Conservation (phyloP, 2,329 filamentous ascomycete genomes). For the Stemphylium vesicarium region DNA sequence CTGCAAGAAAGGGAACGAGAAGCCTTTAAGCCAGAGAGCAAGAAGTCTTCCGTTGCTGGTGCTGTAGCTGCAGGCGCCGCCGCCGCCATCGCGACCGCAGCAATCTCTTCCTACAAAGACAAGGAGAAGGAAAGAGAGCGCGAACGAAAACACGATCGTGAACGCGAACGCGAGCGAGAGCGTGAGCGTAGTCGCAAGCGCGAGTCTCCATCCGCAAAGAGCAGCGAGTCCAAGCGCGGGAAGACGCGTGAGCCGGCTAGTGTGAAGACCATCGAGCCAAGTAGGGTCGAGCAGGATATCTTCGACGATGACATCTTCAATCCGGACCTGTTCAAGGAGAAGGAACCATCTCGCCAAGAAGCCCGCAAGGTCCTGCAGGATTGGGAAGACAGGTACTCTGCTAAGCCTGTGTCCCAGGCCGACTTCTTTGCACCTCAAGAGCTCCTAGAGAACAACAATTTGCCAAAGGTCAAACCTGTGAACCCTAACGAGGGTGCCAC, state of each 20-base stretch:
- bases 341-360: slow-evolving; percentile 36
- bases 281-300: slow-evolving; percentile 42
- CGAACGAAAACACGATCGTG: slow-evolving; percentile 14
- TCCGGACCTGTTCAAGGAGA: slow-evolving; percentile 54
- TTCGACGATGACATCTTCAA: slow-evolving; percentile 56
- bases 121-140: slow-evolving; percentile 23
- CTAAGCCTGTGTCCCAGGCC: slow-evolving; percentile 49
- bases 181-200: slow-evolving; percentile 26
- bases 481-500: slow-evolving; percentile 54
- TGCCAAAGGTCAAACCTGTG: slow-evolving; percentile 42
- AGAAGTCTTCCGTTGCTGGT: slow-evolving; percentile 48
- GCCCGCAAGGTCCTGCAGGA: slow-evolving; percentile 53
- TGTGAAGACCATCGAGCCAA: slow-evolving; percentile 47
- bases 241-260: slow-evolving; percentile 37
- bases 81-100: slow-evolving; percentile 39
- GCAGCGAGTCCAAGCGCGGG: slow-evolving; percentile 23
- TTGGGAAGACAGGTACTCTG: slow-evolving; percentile 51
- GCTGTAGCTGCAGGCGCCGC: slow-evolving; percentile 44
- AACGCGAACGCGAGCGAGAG: slow-evolving; percentile 9
- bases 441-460: slow-evolving; percentile 48
- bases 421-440: slow-evolving; percentile 58
- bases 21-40: slow-evolving; percentile 41
- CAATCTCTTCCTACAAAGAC: slow-evolving; percentile 38
- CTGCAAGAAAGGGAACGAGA: slow-evolving; percentile 44
- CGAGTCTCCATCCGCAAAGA: slow-evolving; percentile 21